A percentile compares a stretch with the other conserved stretches of the same genome.
Evolutionary conservation across 768 basidiomycete species (phyloP).

Genomic region (Pleurotus ostreatus): DNA sequence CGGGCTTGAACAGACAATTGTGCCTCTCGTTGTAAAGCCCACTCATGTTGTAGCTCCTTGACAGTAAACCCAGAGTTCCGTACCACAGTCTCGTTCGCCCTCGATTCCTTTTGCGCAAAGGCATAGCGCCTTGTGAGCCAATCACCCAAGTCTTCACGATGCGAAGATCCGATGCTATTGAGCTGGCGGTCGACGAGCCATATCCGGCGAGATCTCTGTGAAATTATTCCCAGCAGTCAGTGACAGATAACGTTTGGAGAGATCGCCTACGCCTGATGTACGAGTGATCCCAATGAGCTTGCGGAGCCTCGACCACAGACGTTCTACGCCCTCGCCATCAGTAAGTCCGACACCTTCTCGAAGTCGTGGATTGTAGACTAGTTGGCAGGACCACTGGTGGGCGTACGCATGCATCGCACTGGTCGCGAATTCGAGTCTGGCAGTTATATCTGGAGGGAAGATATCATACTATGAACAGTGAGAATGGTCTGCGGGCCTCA

Average conservation of each 20-base stretch:
- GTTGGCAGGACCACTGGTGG: slow-evolving; percentile 30
- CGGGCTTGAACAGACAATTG: slow-evolving; percentile 24
- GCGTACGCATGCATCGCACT: slow-evolving; percentile 32
- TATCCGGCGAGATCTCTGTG: slow-evolving; percentile 19
- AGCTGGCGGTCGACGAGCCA: slow-evolving; percentile 32
- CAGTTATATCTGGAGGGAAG: slow-evolving; percentile 12
- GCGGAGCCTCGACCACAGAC: slow-evolving; percentile 25
- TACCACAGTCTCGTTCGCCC: background rate
- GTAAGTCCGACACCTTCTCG: slow-evolving; percentile 23
- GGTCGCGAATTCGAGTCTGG: slow-evolving; percentile 19
- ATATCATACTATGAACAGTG: slow-evolving; percentile 26
- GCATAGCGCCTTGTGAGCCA: slow-evolving; percentile 23
- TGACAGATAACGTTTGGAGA: background rate
- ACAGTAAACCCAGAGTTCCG: background rate
- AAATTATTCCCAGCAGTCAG: background rate
- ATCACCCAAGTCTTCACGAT: slow-evolving; percentile 23
- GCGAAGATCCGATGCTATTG: slow-evolving; percentile 18
- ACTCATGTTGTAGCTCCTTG: slow-evolving; percentile 24
- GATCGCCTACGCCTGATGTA: slow-evolving; percentile 15
- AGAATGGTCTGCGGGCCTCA: background rate
- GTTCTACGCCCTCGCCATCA: slow-evolving; percentile 31
- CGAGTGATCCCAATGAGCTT: slow-evolving; percentile 16
- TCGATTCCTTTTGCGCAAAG: slow-evolving; percentile 13
- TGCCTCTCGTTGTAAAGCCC: slow-evolving; percentile 24
- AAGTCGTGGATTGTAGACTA: slow-evolving; percentile 29